These are phyloP conservation scores for Penicillium roqueforti DNA, from an alignment of 495 filamentous ascomycete species.

Conservation along the genomic window DNA sequence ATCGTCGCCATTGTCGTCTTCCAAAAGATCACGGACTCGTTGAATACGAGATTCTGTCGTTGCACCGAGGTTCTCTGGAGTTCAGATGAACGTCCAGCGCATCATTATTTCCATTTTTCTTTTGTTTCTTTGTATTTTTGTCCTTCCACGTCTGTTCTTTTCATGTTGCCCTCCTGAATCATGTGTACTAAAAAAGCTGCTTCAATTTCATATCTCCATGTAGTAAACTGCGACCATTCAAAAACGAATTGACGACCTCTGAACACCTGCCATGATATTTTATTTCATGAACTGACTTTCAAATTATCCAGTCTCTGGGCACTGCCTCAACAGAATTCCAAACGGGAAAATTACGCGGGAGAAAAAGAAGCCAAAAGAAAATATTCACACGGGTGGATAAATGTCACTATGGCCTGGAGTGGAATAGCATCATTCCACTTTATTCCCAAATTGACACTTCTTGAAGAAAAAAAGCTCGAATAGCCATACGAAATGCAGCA, in stretches of 20 bases:
- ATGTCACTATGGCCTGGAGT: not conserved
- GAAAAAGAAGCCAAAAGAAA: no score
- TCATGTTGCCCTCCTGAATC: not conserved
- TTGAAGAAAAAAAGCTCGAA: not conserved
- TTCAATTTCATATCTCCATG: not conserved
- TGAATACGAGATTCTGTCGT: not conserved
- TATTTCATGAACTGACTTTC: no score
- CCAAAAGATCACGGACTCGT: not conserved
- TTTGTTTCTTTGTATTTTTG: not conserved
- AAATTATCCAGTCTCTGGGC: no score
- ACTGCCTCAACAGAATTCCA: no score
- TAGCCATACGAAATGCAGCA: not conserved
- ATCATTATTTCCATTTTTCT: not conserved
- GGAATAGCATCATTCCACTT: slow-evolving; percentile 1
- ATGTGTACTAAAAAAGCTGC: not conserved
- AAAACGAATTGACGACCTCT: no score
- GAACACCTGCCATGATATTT: no score
- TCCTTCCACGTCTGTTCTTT: not conserved
- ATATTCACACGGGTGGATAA: no score
- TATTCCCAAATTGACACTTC: not conserved
- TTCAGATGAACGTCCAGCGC: not conserved
- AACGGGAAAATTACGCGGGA: no score
- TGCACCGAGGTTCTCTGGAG: not conserved
- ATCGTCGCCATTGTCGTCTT: not conserved
- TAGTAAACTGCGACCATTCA: not conserved